Conservation (phyloP, 208 protist genomes). For the Crithidia sp. region DNA sequence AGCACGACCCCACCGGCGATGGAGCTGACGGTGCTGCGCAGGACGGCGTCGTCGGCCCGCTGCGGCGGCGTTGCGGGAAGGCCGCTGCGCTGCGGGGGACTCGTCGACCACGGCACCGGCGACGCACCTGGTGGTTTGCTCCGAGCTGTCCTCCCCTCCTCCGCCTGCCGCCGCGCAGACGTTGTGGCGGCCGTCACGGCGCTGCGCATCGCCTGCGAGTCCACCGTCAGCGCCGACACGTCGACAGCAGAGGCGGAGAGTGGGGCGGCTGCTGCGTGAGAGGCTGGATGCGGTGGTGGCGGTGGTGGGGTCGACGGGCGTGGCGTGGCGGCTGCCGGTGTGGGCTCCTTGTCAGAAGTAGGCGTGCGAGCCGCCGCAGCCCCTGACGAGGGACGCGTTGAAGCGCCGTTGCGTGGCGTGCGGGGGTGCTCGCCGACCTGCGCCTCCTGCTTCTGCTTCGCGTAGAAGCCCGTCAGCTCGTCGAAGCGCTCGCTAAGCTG, state of each 20-base stretch:
- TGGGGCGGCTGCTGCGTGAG: neutral
- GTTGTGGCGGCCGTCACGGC: constrained; percentile 7
- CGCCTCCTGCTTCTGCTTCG: constrained; percentile 36
- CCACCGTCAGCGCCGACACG: constrained; percentile 58
- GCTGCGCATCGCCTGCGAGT: constrained; percentile 22
- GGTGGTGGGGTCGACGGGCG: neutral
- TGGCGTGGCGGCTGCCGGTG: neutral
- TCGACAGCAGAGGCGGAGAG: constrained; percentile 48
- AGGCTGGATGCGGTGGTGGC: neutral
- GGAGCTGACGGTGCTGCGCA: constrained; percentile 16
- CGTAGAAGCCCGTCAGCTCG: constrained; percentile 71
- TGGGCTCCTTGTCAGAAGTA: neutral
- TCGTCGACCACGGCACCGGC: constrained; percentile 20
- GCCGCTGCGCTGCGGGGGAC: constrained; percentile 24
- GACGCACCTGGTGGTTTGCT: neutral
- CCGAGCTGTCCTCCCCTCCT: neutral
- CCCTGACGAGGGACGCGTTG: neutral
- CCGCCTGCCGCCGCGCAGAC: neutral
- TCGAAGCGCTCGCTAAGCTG: constrained; percentile 71
- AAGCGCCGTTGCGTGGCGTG: constrained; percentile 10
- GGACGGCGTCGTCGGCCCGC: constrained; percentile 21
- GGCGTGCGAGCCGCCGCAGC: neutral
- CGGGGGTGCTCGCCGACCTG: constrained; percentile 18
- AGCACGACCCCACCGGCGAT: no score
- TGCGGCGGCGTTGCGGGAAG: neutral